Percentiles rank a stretch among this genome's conserved stretches.
Conservation (phyloP, 1,284 basidiomycete genomes). For the Hymenochaete sp. region DNA sequence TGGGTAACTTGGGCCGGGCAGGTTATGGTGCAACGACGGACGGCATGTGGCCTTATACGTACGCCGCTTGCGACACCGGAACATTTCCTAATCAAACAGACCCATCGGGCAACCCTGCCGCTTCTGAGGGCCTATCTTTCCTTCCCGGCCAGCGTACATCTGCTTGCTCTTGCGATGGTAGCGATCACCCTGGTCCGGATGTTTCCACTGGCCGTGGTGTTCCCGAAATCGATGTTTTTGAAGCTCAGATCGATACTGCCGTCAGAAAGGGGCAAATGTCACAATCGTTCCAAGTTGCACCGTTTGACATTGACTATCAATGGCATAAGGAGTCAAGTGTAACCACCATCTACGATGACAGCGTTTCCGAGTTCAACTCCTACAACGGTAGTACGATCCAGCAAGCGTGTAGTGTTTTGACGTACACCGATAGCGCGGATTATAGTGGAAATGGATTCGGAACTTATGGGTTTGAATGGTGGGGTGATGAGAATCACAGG, state of each 20-base stretch:
- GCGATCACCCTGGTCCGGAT: constrained; percentile 46
- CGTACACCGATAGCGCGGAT: constrained; percentile 25
- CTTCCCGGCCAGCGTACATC: constrained; percentile 40
- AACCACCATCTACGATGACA: constrained; percentile 28
- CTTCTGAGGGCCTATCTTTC: constrained; percentile 32
- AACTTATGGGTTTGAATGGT: constrained; percentile 35
- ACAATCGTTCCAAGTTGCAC: constrained; percentile 36
- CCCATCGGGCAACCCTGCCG: constrained; percentile 20
- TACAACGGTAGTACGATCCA: constrained; percentile 44
- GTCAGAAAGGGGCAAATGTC: constrained; percentile 29
- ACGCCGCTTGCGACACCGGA: constrained; percentile 37
- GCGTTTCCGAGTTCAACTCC: constrained; percentile 29
- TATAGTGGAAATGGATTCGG: constrained; percentile 26
- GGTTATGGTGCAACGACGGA: constrained; percentile 41
- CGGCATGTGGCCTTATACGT: constrained; percentile 36
- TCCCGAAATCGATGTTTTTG: constrained; percentile 50
- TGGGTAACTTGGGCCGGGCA: constrained; percentile 39
- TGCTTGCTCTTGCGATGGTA: constrained; percentile 36
- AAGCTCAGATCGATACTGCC: constrained; percentile 33
- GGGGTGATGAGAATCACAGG: constrained; percentile 29
- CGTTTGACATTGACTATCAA: constrained; percentile 32
- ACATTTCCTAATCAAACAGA: constrained; percentile 35
- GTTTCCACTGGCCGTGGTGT: constrained; percentile 36
- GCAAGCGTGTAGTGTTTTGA: constrained; percentile 35
- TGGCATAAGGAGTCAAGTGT: constrained; percentile 27